Percentiles rank a stretch among this genome's conserved stretches.
Evolutionary conservation across 257 asterid genomes (phyloP).

Genomic region (Cruciata laevipes): DNA sequence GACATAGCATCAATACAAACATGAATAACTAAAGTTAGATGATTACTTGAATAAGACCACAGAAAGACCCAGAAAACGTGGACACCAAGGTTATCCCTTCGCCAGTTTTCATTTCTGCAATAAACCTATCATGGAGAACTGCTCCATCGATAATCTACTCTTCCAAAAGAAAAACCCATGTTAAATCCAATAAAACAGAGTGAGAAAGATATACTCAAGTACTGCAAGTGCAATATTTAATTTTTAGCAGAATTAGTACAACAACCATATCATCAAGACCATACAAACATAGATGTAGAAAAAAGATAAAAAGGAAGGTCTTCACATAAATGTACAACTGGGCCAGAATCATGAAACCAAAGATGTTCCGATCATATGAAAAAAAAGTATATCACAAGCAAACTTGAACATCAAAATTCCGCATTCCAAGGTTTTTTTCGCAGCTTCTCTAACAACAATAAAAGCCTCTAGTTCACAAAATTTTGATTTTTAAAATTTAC

Average conservation of each 20-base stretch:
- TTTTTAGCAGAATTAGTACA: not conserved
- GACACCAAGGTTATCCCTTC: slow-evolving; percentile 98
- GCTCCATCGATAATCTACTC: slow-evolving; percentile 91
- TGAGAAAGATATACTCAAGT: not conserved
- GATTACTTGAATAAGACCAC: slow-evolving; percentile 97
- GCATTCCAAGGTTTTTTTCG: slow-evolving; percentile 96
- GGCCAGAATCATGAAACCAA: slow-evolving; percentile 25
- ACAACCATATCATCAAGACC: not conserved
- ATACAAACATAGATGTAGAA: not conserved
- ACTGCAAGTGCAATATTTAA: not conserved
- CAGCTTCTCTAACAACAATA: slow-evolving; percentile 98
- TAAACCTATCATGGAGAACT: slow-evolving; percentile 95
- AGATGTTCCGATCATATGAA: not conserved
- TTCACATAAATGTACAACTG: slow-evolving; percentile 89
- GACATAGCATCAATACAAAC: too few species aligned
- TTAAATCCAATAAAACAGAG: not conserved
- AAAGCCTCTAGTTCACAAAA: slow-evolving; percentile 62
- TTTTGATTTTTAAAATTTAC: not conserved
- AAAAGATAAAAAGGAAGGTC: slow-evolving; percentile 31
- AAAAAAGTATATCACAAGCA: not conserved
- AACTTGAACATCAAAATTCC: slow-evolving; percentile 97
- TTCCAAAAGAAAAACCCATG: slow-evolving; percentile 12
- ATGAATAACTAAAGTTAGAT: slow-evolving; percentile 5
- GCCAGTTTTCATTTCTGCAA: slow-evolving; percentile 99
- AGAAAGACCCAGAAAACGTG: slow-evolving; percentile 94